These are phyloP conservation scores for Fusarium annulatum DNA, from an alignment of 2,329 filamentous ascomycete species.

Conservation along the genomic window DNA sequence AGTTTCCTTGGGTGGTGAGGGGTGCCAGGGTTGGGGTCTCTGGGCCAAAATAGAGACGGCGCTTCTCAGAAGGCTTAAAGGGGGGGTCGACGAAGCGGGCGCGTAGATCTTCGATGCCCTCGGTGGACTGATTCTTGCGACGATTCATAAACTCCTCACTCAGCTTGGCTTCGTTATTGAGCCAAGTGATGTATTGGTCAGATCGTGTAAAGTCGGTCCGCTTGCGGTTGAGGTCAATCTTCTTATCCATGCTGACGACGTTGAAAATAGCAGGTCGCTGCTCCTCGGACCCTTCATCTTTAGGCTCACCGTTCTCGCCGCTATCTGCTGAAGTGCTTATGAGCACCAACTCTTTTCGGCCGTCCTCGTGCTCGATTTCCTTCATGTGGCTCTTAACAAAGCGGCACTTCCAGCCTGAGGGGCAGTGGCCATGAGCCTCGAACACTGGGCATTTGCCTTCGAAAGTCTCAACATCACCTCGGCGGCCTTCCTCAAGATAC, in stretches of 20 bases:
- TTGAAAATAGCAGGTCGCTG: conserved; percentile 78
- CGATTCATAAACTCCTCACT: conserved; percentile 55
- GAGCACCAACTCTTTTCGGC: conserved; percentile 83
- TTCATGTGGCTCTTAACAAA: conserved; percentile 89
- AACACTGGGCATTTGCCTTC: conserved; percentile 84
- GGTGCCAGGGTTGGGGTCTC: conserved; percentile 96
- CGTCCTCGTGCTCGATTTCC: conserved; percentile 82
- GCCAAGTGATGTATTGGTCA: conserved; percentile 81
- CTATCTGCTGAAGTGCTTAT: conserved; percentile 52
- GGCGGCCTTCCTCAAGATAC: conserved; percentile 85
- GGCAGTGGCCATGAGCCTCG: conserved; percentile 79
- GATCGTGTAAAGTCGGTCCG: conserved; percentile 77
- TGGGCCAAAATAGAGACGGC: conserved; percentile 89
- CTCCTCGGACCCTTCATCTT: conserved; percentile 58
- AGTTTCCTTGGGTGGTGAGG: conserved; percentile 94
- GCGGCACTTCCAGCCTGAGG: conserved; percentile 92
- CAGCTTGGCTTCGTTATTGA: conserved; percentile 69
- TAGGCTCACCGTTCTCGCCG: conserved; percentile 45
- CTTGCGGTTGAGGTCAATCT: conserved; percentile 80
- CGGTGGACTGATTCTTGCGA: conserved; percentile 55
- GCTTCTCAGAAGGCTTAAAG: conserved; percentile 91
- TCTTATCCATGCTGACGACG: conserved; percentile 74
- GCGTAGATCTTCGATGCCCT: conserved; percentile 73
- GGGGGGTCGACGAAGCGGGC: conserved; percentile 88
- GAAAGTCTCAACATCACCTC: conserved; percentile 81